Evolutionary conservation across 768 basidiomycete species (phyloP).

Genomic region (Roridomyces roridus): DNA sequence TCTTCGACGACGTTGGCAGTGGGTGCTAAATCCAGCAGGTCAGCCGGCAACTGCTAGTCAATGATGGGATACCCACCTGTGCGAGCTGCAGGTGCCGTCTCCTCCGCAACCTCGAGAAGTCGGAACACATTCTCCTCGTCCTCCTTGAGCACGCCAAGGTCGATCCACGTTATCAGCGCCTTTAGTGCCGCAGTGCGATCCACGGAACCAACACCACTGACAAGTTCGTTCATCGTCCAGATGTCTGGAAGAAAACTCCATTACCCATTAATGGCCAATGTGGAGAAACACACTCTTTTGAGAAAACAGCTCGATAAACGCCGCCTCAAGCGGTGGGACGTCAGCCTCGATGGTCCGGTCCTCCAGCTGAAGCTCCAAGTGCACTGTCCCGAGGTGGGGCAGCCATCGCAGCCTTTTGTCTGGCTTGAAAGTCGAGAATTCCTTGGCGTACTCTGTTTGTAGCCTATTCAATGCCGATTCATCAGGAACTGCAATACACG

Average conservation of each 20-base stretch:
- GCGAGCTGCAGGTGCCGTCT: constrained; percentile 36
- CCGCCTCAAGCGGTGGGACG: constrained; percentile 89
- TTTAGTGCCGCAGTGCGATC: constrained; percentile 71
- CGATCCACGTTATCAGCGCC: constrained; percentile 84
- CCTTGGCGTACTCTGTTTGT: constrained; percentile 76
- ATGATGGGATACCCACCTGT: constrained; percentile 27
- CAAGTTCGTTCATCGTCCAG: constrained; percentile 77
- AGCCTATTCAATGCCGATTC: constrained; percentile 47
- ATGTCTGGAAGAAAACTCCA: constrained; percentile 48
- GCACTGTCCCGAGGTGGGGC: constrained; percentile 86
- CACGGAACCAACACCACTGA: constrained; percentile 64
- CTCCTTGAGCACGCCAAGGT: constrained; percentile 81
- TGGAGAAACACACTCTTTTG: constrained; percentile 54
- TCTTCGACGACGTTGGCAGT: constrained; percentile 45
- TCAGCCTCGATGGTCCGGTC: constrained; percentile 80
- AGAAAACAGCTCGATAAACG: constrained; percentile 87
- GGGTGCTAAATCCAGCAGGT: constrained; percentile 22
- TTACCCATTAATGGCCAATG: too few species aligned
- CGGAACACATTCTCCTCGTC: constrained; percentile 63
- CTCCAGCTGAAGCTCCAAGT: constrained; percentile 79
- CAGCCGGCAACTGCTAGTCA: background rate
- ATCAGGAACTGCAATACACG: background rate
- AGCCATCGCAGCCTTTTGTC: constrained; percentile 92
- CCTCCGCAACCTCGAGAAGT: constrained; percentile 68
- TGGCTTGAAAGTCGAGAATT: constrained; percentile 86